Evolutionary conservation across 176 grass and related monocot species (phyloP).

Genomic region (Cenchrus fungigraminus): DNA sequence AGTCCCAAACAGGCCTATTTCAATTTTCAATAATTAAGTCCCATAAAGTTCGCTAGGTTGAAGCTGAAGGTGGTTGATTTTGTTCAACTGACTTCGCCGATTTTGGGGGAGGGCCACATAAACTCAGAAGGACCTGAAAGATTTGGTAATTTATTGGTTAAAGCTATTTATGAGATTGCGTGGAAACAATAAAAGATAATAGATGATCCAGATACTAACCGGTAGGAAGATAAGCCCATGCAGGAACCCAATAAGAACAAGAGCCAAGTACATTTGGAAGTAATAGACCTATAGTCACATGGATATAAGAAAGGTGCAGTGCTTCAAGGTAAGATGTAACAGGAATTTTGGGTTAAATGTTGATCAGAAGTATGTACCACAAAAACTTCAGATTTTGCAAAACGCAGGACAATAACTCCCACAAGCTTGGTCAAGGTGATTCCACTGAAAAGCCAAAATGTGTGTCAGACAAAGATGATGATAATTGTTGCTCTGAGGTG

Average conservation of each 20-base stretch:
- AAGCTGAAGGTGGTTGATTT: conserved; percentile 43
- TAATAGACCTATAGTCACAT: conserved; percentile 86
- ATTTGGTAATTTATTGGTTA: conserved; percentile 27
- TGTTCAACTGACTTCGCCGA: conserved; percentile 21
- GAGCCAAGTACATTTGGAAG: conserved; percentile 96
- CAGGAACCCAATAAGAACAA: conserved; percentile 95
- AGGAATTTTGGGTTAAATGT: conserved; percentile 5
- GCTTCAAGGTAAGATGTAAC: conserved; percentile 19
- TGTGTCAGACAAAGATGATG: conserved; percentile 35
- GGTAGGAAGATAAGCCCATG: conserved; percentile 96
- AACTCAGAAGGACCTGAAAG: conserved; percentile 80
- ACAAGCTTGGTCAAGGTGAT: conserved; percentile 98
- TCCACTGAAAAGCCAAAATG: conserved; percentile 68
- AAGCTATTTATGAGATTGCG: background rate
- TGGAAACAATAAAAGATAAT: background rate
- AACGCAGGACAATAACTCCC: conserved; percentile 89
- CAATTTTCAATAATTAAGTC: background rate
- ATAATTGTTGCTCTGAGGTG: background rate
- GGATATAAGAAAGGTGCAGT: background rate
- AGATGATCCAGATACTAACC: conserved; percentile 49
- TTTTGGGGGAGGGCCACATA: conserved; percentile 73
- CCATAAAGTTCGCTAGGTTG: conserved; percentile 41
- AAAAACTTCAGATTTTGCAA: conserved; percentile 97
- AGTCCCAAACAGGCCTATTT: conserved; percentile 3
- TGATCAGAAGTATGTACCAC: conserved; percentile 64